Percentiles rank a stretch among this genome's conserved stretches.
These are phyloP conservation scores for Isoetes taiwanensis DNA, from an alignment of 75 land plant species.

Conservation along the genomic window DNA sequence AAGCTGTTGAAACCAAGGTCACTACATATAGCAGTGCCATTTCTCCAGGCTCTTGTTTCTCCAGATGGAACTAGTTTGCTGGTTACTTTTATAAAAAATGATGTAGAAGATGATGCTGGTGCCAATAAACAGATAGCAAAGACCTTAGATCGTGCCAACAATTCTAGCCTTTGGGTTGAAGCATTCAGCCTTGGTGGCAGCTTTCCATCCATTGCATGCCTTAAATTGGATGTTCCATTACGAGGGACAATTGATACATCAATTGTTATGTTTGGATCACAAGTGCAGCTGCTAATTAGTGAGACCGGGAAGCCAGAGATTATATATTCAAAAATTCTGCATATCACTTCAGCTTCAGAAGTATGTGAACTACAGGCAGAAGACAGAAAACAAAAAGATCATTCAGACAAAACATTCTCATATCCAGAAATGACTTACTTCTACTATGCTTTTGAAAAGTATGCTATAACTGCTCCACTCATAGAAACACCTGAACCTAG, in stretches of 20 bases:
- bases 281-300: neutral
- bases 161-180: neutral
- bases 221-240: neutral
- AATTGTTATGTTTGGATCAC: neutral
- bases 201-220: neutral
- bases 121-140: neutral
- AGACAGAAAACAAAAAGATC: no score
- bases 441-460: conserved; percentile 26
- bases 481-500: no score
- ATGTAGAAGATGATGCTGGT: neutral
- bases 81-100: neutral
- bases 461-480: conserved; percentile 18
- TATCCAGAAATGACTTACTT: conserved; percentile 18
- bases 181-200: neutral
- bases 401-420: no score
- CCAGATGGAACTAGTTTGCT: conserved; percentile 15
- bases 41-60: conserved; percentile 20
- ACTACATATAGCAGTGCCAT: conserved; percentile 2
- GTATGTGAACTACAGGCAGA: conserved; percentile 6
- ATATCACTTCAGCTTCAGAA: conserved; percentile 12
- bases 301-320: neutral
- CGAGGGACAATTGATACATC: no score
- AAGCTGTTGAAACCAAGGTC: conserved; percentile 18
- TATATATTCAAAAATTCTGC: neutral
- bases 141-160: no score